Base-by-base conservation (phyloP, 2,329 filamentous ascomycete species). In the Xylaria sp. region DNA sequence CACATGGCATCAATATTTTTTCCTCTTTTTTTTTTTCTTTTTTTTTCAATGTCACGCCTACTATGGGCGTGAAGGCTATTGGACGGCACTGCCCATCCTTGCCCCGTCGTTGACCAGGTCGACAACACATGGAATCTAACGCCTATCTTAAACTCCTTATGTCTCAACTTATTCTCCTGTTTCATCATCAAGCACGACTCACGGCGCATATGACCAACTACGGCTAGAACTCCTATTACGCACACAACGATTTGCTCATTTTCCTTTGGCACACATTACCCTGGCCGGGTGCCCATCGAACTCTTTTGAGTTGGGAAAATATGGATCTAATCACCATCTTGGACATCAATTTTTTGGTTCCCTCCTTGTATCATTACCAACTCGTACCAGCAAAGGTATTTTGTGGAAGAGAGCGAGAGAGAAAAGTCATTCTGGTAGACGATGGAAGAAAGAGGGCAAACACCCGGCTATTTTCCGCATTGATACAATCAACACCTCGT, bases 181-280 rank as follows among this genome's bases (percentile, higher is more conserved):
- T 69, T 71, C 65, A 65, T 71, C 64, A 68, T 70, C 69, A 60
- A 64, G 70, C 70, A 77, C 74, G 74, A 76, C 71, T 75, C 73
- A 77, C 72, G 74, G 74, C 74, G 74, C 75, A 75, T 69, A 75
- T 72, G 74, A 75, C 68, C 72, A 68, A 73, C 70, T 58, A 75
- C 68, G 74, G 71, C 71, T 74, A 70, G 71, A 66, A 74, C 70
- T 72, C 66, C 72, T 69, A 68, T 74, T 65, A 71, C 68, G 74
- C 72, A 72, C 72, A 71, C 63, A 45, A 68, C 53, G 59, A 67
- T 65, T 65, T 64, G 59, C 56, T 67, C 50, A 27, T 60, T 65
- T 59, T 67, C 66, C 50, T 59, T 56, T 61, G 64, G 63, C 60
- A 60, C 57, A 65, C 58, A 66, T 64, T 39, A 68, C 60, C 42